Conservation (phyloP, 2,329 filamentous ascomycete genomes). For the Neofusicoccum laricinum region DNA sequence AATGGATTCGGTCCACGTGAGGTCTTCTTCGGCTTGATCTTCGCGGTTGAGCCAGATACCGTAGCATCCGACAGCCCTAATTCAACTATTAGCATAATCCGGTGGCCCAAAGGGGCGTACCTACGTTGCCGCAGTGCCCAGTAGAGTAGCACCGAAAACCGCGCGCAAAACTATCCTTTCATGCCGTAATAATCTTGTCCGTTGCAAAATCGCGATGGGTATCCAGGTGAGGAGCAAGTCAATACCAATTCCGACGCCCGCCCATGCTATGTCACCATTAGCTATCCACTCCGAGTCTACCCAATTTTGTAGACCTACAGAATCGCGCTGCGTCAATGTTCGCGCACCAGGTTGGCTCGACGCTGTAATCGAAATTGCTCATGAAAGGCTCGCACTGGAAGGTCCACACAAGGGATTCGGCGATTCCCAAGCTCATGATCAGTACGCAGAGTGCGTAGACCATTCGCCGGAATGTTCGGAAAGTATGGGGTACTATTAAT, state of each 20-base stretch:
- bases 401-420: conserved; percentile 7
- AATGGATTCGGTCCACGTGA: conserved; percentile 10
- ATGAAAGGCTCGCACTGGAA: conserved; percentile 16
- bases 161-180: conserved; percentile 1
- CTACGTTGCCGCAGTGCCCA: conserved; percentile 11
- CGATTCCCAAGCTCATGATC: conserved; percentile 10
- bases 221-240: conserved; percentile 12
- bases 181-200: conserved; percentile 8
- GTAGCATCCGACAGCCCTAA: conserved; percentile 8
- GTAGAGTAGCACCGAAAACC: conserved; percentile 2
- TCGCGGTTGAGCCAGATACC: conserved; percentile 16
- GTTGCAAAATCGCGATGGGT: conserved; percentile 9
- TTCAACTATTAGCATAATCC: background rate
- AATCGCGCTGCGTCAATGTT: conserved; percentile 12
- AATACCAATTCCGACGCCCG: conserved; percentile 10
- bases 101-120: background rate
- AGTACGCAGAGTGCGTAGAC: background rate
- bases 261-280: conserved; percentile 6
- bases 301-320: background rate
- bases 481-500: conserved; percentile 3
- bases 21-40: background rate
- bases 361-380: conserved; percentile 12
- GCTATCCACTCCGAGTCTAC: background rate
- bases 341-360: background rate
- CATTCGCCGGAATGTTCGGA: background rate